Conservation (phyloP, 257 asterid species). For the Solanum dulcamara region DNA sequence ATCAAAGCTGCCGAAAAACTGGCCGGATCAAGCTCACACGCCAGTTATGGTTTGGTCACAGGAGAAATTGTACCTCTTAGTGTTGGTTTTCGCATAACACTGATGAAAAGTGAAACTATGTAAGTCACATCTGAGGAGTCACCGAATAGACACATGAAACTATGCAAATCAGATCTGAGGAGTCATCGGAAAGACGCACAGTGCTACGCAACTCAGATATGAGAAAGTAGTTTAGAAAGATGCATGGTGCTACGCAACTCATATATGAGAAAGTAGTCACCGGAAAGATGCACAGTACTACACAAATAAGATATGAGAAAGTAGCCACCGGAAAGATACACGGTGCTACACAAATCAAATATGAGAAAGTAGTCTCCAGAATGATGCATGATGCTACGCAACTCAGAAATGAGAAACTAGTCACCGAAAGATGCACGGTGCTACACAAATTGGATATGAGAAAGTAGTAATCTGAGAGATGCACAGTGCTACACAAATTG, state of each 20-base stretch:
- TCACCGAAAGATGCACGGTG: neutral
- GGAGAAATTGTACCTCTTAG: neutral
- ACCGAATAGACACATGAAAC: neutral
- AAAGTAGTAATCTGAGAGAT: neutral
- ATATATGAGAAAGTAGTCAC: no score
- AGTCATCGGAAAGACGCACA: neutral
- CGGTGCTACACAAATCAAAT: neutral
- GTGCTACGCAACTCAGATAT: neutral
- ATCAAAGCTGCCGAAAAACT: neutral
- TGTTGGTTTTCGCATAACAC: neutral
- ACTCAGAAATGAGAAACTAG: neutral
- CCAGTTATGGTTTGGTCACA: neutral
- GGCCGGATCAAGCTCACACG: neutral
- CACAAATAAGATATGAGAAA: no score
- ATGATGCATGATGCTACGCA: neutral
- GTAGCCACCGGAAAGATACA: neutral
- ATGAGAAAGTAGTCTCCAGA: neutral
- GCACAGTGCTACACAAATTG: neutral
- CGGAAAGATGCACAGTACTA: no score
- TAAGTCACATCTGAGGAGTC: neutral
- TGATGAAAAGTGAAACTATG: neutral
- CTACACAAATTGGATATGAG: neutral
- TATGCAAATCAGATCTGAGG: neutral
- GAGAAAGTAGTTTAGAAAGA: neutral
- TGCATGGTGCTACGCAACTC: no score